Base-by-base conservation (phyloP, 2,329 filamentous ascomycete genomes). In the Nemania serpens region DNA sequence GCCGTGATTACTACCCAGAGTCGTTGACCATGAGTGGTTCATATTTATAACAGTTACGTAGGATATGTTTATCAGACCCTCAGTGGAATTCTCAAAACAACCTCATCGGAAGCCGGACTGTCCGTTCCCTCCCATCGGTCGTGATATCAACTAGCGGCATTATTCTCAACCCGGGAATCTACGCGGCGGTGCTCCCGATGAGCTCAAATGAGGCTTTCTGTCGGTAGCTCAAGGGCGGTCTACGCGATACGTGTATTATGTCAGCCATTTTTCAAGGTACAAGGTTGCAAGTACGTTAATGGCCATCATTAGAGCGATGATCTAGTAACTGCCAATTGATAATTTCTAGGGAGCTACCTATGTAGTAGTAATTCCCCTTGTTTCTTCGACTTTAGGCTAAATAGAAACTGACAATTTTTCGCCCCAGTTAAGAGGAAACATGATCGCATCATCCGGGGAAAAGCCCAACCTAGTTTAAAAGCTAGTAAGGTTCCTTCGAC, bases 381-480 rank as follows among this genome's bases (percentile, higher is more conserved):
- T 29, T 29, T 29, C 29, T 46, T n/a, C 39, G 17, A 2, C n/a
- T 56, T 56, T 56, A 56, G 54, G 54, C 54, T 56, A 48, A 56
- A 56, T 49, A 11, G n/a, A 50, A 48, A 46, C 43, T 34, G 53
- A 39, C 36, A 13, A n/a, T 37, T 39, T 42, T 22, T 49, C 39
- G 39, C 39, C 46, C 53, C 54, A 39, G 46, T 39, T 39, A 43
- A 18, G 29, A 25, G 46, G 46, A 57, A 22, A 39, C 29, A 36
- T 33, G 36, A 50, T 50, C 33, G 36, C 47, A 50, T 50, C 36
- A 50, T 34, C 47, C 47, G 47, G 33, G 33, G 47, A 36, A 17
- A 33, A 22, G 18, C 29, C 47, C 18, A 50, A 22, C 47, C 47
- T 34, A 36, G 46, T 50, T 50, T 48, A n/a, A 33, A 34, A 33